These are phyloP conservation scores for Litchi chinensis DNA, from an alignment of 345 rosid species.

Conservation along the genomic window DNA sequence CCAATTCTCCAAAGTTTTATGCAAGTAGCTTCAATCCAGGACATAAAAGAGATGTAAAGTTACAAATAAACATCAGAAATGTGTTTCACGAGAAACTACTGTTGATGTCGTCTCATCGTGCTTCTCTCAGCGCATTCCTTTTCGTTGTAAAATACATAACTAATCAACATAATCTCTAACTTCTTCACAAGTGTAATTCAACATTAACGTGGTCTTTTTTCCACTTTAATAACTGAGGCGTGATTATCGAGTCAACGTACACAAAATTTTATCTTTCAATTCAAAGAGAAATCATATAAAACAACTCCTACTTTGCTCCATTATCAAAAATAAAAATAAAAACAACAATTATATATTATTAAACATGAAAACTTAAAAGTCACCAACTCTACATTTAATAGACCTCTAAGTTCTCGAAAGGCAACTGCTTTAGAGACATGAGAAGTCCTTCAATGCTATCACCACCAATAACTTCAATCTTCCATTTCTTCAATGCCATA, in stretches of 20 bases:
- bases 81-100: too few species aligned
- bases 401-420: constrained; percentile 62
- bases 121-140: too few species aligned
- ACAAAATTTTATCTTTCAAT: too few species aligned
- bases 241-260: not conserved
- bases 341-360: too few species aligned
- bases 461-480: constrained; percentile 70
- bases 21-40: too few species aligned
- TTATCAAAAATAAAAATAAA: too few species aligned
- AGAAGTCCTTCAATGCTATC: constrained; percentile 68
- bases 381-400: not conserved
- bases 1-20: too few species aligned
- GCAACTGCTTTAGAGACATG: constrained; percentile 50
- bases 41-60: too few species aligned
- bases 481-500: constrained; percentile 51
- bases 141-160: not conserved
- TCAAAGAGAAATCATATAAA: too few species aligned
- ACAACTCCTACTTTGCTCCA: too few species aligned
- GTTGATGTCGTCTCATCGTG: too few species aligned
- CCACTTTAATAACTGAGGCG: not conserved
- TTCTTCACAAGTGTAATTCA: not conserved
- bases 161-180: not conserved
- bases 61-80: too few species aligned
- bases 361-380: not conserved
- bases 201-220: not conserved